A percentile compares a stretch with the other conserved stretches of the same genome.
Conservation (phyloP, 2,329 filamentous ascomycete species). For the Colletotrichum scovillei region DNA sequence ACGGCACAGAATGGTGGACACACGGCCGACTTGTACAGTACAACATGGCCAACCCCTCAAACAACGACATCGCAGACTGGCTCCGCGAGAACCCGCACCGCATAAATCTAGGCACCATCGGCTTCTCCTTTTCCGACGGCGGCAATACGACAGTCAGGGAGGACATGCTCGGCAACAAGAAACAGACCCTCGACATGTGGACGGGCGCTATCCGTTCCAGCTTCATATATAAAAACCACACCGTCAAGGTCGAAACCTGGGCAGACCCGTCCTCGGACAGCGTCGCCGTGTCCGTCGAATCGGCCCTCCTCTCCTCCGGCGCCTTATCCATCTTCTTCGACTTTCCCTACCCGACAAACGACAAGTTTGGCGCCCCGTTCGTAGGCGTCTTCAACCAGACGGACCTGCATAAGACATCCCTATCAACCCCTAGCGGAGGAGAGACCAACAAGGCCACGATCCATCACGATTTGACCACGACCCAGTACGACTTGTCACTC, state of each 20-base stretch:
- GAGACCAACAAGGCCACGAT: slow-evolving; percentile 48
- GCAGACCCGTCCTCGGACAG: slow-evolving; percentile 59
- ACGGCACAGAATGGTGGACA: slow-evolving; percentile 55
- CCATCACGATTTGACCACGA: slow-evolving; percentile 54
- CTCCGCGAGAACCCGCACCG: slow-evolving; percentile 62
- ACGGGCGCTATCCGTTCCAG: slow-evolving; percentile 55
- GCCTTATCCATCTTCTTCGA: slow-evolving; percentile 61
- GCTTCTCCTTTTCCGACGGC: slow-evolving; percentile 54
- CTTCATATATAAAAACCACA: slow-evolving; percentile 53
- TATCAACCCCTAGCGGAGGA: slow-evolving; percentile 39
- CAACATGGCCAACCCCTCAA: slow-evolving; percentile 52
- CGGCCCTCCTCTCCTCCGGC: slow-evolving; percentile 50
- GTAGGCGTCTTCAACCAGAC: slow-evolving; percentile 63
- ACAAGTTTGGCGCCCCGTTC: slow-evolving; percentile 66
- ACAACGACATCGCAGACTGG: slow-evolving; percentile 55
- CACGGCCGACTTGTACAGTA: slow-evolving; percentile 55
- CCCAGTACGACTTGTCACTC: slow-evolving; percentile 53
- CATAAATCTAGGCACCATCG: slow-evolving; percentile 60
- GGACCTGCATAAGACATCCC: slow-evolving; percentile 53
- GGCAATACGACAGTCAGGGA: slow-evolving; percentile 46
- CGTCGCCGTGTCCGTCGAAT: slow-evolving; percentile 55
- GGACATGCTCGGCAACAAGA: slow-evolving; percentile 49
- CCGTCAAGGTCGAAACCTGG: slow-evolving; percentile 56
- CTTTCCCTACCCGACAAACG: slow-evolving; percentile 60
- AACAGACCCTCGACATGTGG: slow-evolving; percentile 60